These are phyloP conservation scores for Hibiscus syriacus DNA, from an alignment of 345 rosid species.

Conservation along the genomic window DNA sequence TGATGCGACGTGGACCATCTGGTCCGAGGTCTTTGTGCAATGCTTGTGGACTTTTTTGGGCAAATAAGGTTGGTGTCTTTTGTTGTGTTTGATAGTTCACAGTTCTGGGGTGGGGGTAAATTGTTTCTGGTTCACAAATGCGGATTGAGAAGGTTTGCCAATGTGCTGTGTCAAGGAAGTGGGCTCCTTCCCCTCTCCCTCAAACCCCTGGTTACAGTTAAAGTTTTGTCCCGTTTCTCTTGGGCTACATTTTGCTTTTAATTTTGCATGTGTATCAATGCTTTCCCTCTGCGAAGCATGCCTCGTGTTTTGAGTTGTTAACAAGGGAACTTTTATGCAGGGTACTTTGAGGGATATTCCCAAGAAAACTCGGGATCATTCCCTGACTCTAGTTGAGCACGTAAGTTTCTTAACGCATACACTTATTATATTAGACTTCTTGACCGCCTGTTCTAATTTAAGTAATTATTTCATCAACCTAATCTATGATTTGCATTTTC, in stretches of 20 bases:
- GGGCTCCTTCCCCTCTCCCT: neutral
- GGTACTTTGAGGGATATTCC: slow-evolving; percentile 65
- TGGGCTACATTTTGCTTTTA: neutral
- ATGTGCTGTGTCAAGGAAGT: neutral
- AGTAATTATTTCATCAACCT: neutral
- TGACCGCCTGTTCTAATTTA: neutral
- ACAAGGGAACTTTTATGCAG: slow-evolving; percentile 29
- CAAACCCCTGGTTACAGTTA: neutral
- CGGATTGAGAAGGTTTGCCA: neutral
- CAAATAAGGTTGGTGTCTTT: slow-evolving; percentile 72
- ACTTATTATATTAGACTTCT: neutral
- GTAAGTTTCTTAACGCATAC: slow-evolving; percentile 17
- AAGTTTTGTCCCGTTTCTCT: neutral
- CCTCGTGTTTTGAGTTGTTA: slow-evolving; percentile 2
- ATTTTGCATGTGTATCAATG: neutral
- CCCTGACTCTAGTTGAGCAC: slow-evolving; percentile 37
- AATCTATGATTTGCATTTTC: neutral
- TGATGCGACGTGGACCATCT: slow-evolving; percentile 99
- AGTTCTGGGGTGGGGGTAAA: neutral
- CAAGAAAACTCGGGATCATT: slow-evolving; percentile 49
- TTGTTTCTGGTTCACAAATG: neutral
- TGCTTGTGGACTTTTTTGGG: slow-evolving; percentile 98
- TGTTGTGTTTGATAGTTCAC: neutral
- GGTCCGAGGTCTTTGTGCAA: slow-evolving; percentile 98
- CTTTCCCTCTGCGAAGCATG: neutral